Conservation (phyloP, 2,329 filamentous ascomycete species). For the Diaporthe amygdali region DNA sequence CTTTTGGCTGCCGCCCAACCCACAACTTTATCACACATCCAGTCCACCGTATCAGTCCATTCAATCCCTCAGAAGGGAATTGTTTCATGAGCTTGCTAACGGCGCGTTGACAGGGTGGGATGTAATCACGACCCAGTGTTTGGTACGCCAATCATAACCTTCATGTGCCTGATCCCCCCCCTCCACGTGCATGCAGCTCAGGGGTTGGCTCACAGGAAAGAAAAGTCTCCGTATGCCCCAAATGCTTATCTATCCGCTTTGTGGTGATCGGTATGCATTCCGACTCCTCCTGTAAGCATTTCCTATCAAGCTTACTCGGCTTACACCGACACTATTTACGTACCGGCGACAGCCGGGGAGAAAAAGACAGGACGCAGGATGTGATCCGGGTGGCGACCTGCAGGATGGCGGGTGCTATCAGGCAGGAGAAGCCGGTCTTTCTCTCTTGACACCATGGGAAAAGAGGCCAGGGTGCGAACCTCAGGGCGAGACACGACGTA, state of each 20-base stretch:
- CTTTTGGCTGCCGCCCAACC: background rate
- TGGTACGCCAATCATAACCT: background rate
- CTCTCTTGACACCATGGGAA: background rate
- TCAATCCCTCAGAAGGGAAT: background rate
- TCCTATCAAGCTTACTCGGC: background rate
- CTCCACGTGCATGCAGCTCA: constrained; percentile 10
- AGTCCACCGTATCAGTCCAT: background rate
- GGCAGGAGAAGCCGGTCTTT: background rate
- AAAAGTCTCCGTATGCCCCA: background rate
- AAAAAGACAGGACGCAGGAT: background rate
- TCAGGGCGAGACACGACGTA: background rate
- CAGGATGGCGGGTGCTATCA: background rate
- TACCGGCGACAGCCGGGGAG: background rate
- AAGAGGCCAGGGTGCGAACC: background rate
- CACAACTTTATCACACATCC: background rate
- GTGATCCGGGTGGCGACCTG: constrained; percentile 1
- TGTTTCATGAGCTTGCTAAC: constrained; percentile 6
- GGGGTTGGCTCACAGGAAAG: background rate
- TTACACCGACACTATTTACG: background rate
- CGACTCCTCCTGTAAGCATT: background rate
- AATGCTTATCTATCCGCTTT: background rate
- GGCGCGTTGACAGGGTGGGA: background rate
- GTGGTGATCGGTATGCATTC: background rate
- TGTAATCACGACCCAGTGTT: background rate
- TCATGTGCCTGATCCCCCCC: background rate